Evolutionary conservation across 306 rosid genomes (phyloP), one percentile per base, ranked within the genome.

Genomic region (Cucumis hystrix): DNA sequence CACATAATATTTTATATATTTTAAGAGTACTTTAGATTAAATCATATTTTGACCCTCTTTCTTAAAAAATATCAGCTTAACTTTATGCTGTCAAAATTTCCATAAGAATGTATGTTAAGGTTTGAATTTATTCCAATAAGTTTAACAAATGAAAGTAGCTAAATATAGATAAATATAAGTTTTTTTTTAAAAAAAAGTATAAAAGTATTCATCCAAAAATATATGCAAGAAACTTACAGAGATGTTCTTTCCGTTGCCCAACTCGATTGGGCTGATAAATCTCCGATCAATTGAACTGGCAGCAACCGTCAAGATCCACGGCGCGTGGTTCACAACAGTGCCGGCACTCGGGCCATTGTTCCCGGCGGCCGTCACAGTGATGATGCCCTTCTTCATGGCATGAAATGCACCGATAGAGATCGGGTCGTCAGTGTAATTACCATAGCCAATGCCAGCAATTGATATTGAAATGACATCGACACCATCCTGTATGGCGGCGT

Each of bases 261-360:
- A 79, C 79, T 80, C 82, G 51, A 95, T 77, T 37, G 67, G 82
- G 81, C 87, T 90, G 28, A 39, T 78, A 82, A 95, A 92, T 70
- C 73, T 76, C 87, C 97, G 89, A 78, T 92, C 97, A 82, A 90
- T 88, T 61, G 90, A 90, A 77, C 96, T 89, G 21, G 98, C 98
- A 18, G 88, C 97, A n/a, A 95, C 96, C 0, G 98, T 95, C 5
- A 94, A 78, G 7, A 94, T 74, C 98, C 98, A 94, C 2, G 98
- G 98, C 1, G 97, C 98, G 62, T 67, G 80, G 79, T 94, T 94
- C 1, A 78, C 18, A 39, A 94, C 86, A n/a, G 74, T 79, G 18
- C 79, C 88, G 75, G 83, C 18, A 43, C 21, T 25, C 6, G 98
- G 98, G 11, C 98, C 97, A 62, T 77, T 86, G 74, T 94, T 94